Conservation (phyloP, 2,329 filamentous ascomycete species). For the Penicillium sp. region DNA sequence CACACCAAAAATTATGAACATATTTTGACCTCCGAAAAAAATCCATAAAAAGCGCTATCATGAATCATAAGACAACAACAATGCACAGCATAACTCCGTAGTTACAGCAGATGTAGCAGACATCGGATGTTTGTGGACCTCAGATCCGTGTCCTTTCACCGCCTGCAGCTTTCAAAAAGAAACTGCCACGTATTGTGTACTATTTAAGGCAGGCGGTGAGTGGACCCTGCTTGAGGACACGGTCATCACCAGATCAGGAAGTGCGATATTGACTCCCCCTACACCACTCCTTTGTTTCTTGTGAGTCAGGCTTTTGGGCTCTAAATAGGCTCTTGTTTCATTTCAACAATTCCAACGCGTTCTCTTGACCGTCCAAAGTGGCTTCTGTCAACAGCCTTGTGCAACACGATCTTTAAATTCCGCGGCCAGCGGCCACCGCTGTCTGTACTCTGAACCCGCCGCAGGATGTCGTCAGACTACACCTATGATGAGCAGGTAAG, state of each 20-base stretch:
- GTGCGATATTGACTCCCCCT: conserved; percentile 26
- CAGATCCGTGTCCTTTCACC: conserved; percentile 13
- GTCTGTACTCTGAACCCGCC: conserved; percentile 31
- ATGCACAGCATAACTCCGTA: neutral
- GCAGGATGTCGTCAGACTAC: conserved; percentile 80
- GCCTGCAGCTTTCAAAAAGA: conserved; percentile 11
- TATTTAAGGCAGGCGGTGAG: conserved; percentile 30
- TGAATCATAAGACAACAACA: neutral
- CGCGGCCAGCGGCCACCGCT: conserved; percentile 33
- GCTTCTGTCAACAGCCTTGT: conserved; percentile 18
- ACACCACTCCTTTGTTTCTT: conserved; percentile 25
- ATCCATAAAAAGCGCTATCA: neutral
- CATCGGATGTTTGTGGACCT: neutral
- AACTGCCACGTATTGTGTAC: conserved; percentile 7
- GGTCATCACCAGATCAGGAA: conserved; percentile 38
- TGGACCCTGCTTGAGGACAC: conserved; percentile 34
- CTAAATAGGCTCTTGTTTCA: conserved; percentile 1
- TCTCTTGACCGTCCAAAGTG: conserved; percentile 10
- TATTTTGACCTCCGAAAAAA: neutral
- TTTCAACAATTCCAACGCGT: neutral
- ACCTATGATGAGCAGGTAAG: conserved; percentile 90
- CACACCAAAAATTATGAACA: neutral
- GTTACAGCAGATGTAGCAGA: neutral
- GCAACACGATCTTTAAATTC: conserved; percentile 26
- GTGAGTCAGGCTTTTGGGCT: conserved; percentile 13